Evolutionary conservation across 2,329 filamentous ascomycete species (phyloP), one percentile per base, ranked within the genome.

Genomic region (Hypoxylon sp.): DNA sequence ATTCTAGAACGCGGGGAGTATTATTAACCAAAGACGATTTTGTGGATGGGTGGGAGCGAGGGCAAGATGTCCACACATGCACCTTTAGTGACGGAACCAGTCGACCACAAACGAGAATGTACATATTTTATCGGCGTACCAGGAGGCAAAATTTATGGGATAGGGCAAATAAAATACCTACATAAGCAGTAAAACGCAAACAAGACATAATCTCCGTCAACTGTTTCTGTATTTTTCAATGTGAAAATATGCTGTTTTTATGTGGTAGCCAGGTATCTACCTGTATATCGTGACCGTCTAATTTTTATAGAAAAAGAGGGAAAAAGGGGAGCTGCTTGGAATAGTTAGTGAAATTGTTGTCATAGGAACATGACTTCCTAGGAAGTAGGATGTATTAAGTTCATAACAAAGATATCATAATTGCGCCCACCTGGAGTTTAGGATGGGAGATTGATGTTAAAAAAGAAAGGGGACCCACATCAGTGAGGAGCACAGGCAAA

Each of bases 1-100:
- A 50, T 58, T 60, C 37, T 42, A 55, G 58, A 65, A 65, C 48
- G 66, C 59, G 66, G 61, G 61, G 66, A 50, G 11, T 22, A 42
- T 37, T 63, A 37, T 57, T 53, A 57, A 39, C 31, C 22, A 51
- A 66, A 50, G 22, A 14, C 22, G 10, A 19, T 29, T 31, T 24
- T 31, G 44, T 31, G 51, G 59, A 57, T 50, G 19, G 58, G 63
- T 31, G 52, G 58, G 58, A 55, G 42, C 51, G 52, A 66, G 55
- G 52, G 52, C 63, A 55, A 62, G 51, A 50, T 48, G 48, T 33
- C 52, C 48, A 58, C 59, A 50, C 19, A 22, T 22, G 19, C 19
- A 22, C 59, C 17, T 39, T 39, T 51, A 42, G 51, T 63, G 50
- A 55, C 52, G 44, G 33, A 55, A 63, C 22, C 17, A 48, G 9